Base-by-base conservation (phyloP, 176 grass and related monocot species). In the Triticum urartu region DNA sequence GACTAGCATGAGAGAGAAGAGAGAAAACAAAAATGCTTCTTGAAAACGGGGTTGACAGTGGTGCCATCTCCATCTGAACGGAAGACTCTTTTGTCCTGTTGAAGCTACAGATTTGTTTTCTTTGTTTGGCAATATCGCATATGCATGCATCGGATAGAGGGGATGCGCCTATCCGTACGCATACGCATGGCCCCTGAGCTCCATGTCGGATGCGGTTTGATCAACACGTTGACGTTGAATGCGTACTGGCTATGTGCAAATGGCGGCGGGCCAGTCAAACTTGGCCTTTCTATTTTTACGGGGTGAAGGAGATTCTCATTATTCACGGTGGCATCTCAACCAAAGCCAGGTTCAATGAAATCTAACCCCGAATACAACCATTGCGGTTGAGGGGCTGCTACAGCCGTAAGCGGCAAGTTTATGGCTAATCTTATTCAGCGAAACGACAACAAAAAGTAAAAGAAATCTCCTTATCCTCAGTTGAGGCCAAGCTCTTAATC, bases 141-240 rank as follows among this genome's bases (percentile, higher is more conserved):
- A 58, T 21, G 54, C 18, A 36, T 75, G 67, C 89, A 87, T 83
- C 80, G 80, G 65, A 67, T 43, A 64, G 50, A 34, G 15, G 35
- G 60, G 22, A 67, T 39, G 80, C 7, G 50, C 75, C 60, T 75
- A 75, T 87, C 75, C 45, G 7, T 48, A 6, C 14, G 52, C 14
- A 75, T 48, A 6, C 14, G 52, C 14, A 75, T 59, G 54, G 18
- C 18, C 54, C 54, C 6, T 47, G 59, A 80, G 24, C 38, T 61
- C 45, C 72, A 60, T 30, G 6, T 20, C 68, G 56, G 67, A 75
- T 66, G 80, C 87, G 34, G 60, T 74, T 84, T 87, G 89, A 84
- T 80, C 75, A 78, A 56, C 63, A 66, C 56, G 60, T 56, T 75
- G 68, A 34, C 82, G 79, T 87, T 80, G 80, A 90, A 79, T 30